Evolutionary conservation across 768 basidiomycete genomes (phyloP).

Genomic region (Pulveroboletus sp.): DNA sequence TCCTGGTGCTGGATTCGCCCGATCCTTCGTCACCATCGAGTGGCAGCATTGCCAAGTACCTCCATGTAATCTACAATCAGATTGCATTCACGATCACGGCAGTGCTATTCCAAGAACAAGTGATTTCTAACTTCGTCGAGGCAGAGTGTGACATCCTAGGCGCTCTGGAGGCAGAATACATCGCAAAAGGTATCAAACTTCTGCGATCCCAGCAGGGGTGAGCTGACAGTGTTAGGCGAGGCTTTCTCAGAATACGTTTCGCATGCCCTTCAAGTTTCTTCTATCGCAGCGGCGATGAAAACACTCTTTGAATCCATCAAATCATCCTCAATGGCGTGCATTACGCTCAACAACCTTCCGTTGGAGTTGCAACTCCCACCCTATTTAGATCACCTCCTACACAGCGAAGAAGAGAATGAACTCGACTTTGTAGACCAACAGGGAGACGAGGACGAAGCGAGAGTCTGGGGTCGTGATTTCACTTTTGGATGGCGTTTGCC

Average conservation of each 20-base stretch:
- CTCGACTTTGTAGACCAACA: constrained; percentile 45
- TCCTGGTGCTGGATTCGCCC: constrained; percentile 82
- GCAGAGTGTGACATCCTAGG: constrained; percentile 69
- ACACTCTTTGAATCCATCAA: constrained; percentile 76
- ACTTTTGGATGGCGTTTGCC: constrained; percentile 70
- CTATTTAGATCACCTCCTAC: constrained; percentile 65
- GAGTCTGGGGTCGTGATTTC: constrained; percentile 65
- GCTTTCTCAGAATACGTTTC: constrained; percentile 51
- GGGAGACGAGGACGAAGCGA: constrained; percentile 48
- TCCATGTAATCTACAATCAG: constrained; percentile 86
- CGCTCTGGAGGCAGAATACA: constrained; percentile 63
- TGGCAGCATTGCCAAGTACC: constrained; percentile 71
- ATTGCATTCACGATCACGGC: constrained; percentile 88
- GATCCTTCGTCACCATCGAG: constrained; percentile 84
- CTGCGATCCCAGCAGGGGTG: background rate
- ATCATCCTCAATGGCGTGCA: constrained; percentile 66
- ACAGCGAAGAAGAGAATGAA: constrained; percentile 57
- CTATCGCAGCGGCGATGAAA: constrained; percentile 77
- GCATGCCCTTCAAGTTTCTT: constrained; percentile 59
- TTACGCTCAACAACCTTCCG: constrained; percentile 73
- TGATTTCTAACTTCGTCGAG: constrained; percentile 81
- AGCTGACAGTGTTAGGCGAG: constrained; percentile 41
- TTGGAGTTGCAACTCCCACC: constrained; percentile 87
- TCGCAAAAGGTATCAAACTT: constrained; percentile 59
- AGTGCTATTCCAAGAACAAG: constrained; percentile 89